A percentile compares a stretch with the other conserved stretches of the same genome.
phyloP scores from a whole-genome alignment of 1,284 basidiomycete species.

The Ceratobasidium sp. region DNA sequence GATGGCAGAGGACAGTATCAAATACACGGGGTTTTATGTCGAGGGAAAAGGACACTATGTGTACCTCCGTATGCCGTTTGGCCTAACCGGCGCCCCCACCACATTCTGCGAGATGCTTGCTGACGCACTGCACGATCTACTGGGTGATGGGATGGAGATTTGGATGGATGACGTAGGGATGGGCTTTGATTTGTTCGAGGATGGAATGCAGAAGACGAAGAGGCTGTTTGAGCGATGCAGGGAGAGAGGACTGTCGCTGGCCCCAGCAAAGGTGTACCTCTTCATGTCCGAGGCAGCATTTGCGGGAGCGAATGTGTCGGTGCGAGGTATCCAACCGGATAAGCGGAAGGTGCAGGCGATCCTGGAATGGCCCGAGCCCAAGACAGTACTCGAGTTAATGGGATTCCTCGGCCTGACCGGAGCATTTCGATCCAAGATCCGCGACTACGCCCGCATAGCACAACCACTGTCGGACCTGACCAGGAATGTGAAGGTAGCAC shows the following conservation, averaged over 20 bases:
- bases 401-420: constrained; percentile 54
- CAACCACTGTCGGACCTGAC: constrained; percentile 55
- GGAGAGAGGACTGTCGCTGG: constrained; percentile 54
- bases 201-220: constrained; percentile 49
- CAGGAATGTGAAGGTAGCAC: constrained; percentile 34
- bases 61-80: constrained; percentile 60
- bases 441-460: constrained; percentile 55
- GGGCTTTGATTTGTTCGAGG: constrained; percentile 54
- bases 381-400: constrained; percentile 53
- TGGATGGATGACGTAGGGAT: constrained; percentile 58
- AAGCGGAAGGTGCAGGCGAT: constrained; percentile 57
- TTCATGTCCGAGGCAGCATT: constrained; percentile 57
- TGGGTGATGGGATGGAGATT: constrained; percentile 61
- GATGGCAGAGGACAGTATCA: constrained; percentile 53
- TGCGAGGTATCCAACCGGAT: constrained; percentile 55
- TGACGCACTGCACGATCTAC: constrained; percentile 57
- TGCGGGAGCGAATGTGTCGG: constrained; percentile 55
- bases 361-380: constrained; percentile 56
- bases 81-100: constrained; percentile 60
- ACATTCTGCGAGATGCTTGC: constrained; percentile 59
- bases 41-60: constrained; percentile 59
- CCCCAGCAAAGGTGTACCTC: constrained; percentile 55
- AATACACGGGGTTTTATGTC: constrained; percentile 59
- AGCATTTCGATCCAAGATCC: constrained; percentile 55
- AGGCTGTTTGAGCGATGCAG: constrained; percentile 50